These are phyloP conservation scores for Nothophytophthora sp. DNA, from an alignment of 352 stramenopile genomes.

Conservation along the genomic window DNA sequence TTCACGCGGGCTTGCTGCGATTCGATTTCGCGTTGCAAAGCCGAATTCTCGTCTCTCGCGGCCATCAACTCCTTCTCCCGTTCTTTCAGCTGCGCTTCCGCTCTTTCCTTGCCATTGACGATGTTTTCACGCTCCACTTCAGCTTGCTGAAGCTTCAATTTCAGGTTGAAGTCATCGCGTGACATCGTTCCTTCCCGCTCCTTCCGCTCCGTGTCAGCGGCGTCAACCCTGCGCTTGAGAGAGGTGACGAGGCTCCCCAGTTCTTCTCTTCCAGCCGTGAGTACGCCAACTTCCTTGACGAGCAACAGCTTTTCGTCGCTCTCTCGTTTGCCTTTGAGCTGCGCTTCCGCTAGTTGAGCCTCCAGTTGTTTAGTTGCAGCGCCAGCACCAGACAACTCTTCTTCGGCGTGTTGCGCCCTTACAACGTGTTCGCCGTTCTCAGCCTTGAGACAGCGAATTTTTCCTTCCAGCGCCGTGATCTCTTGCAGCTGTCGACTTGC, in stretches of 20 bases:
- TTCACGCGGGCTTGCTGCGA: slow-evolving; percentile 36
- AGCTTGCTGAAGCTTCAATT: slow-evolving; percentile 42
- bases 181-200: slow-evolving; percentile 4
- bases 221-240: slow-evolving; percentile 18
- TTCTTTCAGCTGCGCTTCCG: slow-evolving; percentile 28
- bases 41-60: slow-evolving; percentile 25
- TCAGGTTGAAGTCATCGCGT: slow-evolving; percentile 27
- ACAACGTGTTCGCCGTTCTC: slow-evolving; percentile 31
- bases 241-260: slow-evolving; percentile 8
- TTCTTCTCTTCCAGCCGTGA: slow-evolving; percentile 13
- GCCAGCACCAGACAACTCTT: slow-evolving; percentile 16
- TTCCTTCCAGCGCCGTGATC: slow-evolving; percentile 21
- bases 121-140: slow-evolving; percentile 26
- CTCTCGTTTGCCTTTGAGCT: slow-evolving; percentile 16
- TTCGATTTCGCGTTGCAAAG: slow-evolving; percentile 22
- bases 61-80: slow-evolving; percentile 31
- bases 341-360: slow-evolving; percentile 3
- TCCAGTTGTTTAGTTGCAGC: slow-evolving; percentile 20
- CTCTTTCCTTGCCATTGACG: slow-evolving; percentile 24
- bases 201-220: slow-evolving; percentile 20
- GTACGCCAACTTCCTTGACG: slow-evolving; percentile 6
- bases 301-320: slow-evolving; percentile 15
- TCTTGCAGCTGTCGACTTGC: slow-evolving; percentile 23
- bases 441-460: slow-evolving; percentile 23
- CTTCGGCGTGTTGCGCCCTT: slow-evolving; percentile 21